These are phyloP conservation scores for Comarum palustre DNA, from an alignment of 306 rosid genomes.

Conservation along the genomic window DNA sequence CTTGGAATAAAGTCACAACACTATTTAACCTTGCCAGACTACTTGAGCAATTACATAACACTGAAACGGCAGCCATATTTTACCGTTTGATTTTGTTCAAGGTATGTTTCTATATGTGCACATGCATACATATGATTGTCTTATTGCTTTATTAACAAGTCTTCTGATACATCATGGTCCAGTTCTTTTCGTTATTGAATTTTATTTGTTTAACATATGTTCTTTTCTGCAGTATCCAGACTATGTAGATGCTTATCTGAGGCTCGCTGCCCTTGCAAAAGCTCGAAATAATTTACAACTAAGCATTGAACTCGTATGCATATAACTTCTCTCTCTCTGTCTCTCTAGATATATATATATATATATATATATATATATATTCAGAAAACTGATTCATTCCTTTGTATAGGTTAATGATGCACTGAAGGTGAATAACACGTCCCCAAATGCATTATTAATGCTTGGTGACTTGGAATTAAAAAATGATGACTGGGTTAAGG, in stretches of 20 bases:
- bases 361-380: neutral
- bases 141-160: neutral
- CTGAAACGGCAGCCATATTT: conserved; percentile 73
- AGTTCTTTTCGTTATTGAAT: neutral
- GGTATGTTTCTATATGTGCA: conserved; percentile 34
- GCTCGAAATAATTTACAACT: conserved; percentile 78
- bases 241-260: conserved; percentile 82
- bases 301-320: conserved; percentile 88
- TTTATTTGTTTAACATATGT: conserved; percentile 25
- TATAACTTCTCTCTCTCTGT: conserved; percentile 15
- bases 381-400: conserved; percentile 16
- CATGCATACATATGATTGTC: neutral
- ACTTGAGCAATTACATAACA: conserved; percentile 70
- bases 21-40: conserved; percentile 88
- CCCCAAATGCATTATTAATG: conserved; percentile 92
- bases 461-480: conserved; percentile 95
- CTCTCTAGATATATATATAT: neutral
- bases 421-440: conserved; percentile 80
- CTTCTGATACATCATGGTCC: neutral
- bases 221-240: conserved; percentile 71
- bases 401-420: conserved; percentile 82
- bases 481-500: conserved; percentile 99
- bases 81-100: conserved; percentile 86
- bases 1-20: conserved; percentile 91
- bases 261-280: conserved; percentile 93